phyloP scores from a whole-genome alignment of 345 rosid species.

The Nasturtium officinale region DNA sequence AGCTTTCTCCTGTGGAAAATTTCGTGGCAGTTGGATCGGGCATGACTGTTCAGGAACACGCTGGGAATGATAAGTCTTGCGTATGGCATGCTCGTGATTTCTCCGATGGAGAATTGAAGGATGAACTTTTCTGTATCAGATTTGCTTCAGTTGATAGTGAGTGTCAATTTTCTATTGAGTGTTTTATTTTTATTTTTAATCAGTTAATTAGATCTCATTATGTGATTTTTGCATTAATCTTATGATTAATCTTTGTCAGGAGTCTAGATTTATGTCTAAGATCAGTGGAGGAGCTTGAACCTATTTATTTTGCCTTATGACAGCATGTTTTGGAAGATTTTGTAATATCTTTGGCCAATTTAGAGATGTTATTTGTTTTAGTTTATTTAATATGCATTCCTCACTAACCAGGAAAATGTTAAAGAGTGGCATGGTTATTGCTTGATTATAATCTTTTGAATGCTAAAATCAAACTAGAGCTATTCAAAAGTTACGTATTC shows the following conservation, averaged over 20 bases:
- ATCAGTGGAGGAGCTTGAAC: constrained; percentile 8
- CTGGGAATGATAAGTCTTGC: constrained; percentile 77
- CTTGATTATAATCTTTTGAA: neutral
- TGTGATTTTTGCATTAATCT: constrained; percentile 4
- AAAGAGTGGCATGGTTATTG: neutral
- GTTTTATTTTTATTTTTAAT: neutral
- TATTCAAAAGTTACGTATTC: neutral
- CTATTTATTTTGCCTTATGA: neutral
- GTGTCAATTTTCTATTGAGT: constrained; percentile 19
- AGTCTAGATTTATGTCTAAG: neutral
- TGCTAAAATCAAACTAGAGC: neutral
- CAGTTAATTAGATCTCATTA: neutral
- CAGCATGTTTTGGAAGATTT: neutral
- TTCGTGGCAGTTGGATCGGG: constrained; percentile 49
- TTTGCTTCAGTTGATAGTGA: constrained; percentile 72
- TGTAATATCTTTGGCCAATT: neutral
- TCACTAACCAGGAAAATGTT: neutral
- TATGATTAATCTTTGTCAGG: neutral
- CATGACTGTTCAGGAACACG: constrained; percentile 66
- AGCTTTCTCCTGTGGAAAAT: neutral
- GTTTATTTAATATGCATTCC: neutral
- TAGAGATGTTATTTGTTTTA: neutral
- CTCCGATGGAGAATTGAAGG: constrained; percentile 71
- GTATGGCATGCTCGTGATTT: constrained; percentile 71
- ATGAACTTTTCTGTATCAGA: constrained; percentile 78